Conservation (phyloP, 2,329 filamentous ascomycete species). For the Cercospora zeina region DNA sequence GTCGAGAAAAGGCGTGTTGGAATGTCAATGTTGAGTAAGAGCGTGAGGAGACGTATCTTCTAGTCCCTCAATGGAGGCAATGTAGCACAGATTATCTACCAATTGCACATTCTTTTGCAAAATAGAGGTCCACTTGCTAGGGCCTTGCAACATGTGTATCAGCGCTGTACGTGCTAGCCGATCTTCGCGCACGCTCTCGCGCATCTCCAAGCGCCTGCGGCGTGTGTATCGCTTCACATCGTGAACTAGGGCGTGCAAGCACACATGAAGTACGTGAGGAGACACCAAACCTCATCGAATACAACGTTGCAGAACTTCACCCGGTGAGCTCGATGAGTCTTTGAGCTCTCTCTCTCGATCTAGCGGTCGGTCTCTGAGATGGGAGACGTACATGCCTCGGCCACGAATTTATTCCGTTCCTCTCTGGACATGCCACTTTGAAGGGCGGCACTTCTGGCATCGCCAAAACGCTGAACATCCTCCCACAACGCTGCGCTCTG, state of each 20-base stretch:
- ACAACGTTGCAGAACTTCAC: background rate
- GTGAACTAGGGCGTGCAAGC: background rate
- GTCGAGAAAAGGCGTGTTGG: too few relatives aligned
- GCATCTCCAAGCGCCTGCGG: background rate
- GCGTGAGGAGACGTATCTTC: background rate
- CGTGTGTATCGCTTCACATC: background rate
- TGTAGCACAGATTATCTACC: background rate
- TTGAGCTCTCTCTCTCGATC: background rate
- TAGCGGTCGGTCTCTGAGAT: background rate
- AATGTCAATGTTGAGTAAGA: too few relatives aligned
- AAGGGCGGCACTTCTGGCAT: background rate
- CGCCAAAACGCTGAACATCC: background rate
- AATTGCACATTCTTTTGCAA: background rate
- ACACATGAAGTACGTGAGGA: background rate
- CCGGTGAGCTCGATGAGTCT: background rate
- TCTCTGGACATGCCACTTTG: background rate
- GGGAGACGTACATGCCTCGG: rapidly evolving
- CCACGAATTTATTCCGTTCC: background rate
- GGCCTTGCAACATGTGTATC: background rate
- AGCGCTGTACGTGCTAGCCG: constrained; percentile 4
- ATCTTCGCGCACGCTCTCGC: background rate
- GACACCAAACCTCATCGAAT: background rate
- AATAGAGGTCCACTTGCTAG: background rate
- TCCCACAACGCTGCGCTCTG: background rate
- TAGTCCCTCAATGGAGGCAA: background rate